Evolutionary conservation across 2,329 filamentous ascomycete species (phyloP).

Genomic region (Microcyclospora pomicola): DNA sequence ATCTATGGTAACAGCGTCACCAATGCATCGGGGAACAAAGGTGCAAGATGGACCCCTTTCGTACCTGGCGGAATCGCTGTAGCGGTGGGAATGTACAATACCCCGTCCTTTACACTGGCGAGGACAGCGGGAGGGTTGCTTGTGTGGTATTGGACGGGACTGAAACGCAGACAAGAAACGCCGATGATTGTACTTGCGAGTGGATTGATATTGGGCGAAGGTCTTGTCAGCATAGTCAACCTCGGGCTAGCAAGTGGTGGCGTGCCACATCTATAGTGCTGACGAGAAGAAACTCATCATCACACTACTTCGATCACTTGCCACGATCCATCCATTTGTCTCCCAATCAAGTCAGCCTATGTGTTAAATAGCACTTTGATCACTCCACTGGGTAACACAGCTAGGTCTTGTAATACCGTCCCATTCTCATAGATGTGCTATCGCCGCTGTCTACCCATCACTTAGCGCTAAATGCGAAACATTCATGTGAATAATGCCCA

Average conservation of each 20-base stretch:
- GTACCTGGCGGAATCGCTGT: conserved; percentile 92
- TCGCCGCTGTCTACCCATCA: no score
- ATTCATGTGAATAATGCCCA: no score
- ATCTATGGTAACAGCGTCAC: conserved; percentile 39
- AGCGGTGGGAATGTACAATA: conserved; percentile 96
- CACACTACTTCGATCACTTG: no score
- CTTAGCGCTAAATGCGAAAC: no score
- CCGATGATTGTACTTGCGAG: conserved; percentile 78
- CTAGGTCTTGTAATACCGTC: no score
- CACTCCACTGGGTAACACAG: no score
- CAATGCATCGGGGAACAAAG: conserved; percentile 19
- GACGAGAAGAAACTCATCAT: no score
- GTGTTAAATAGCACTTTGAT: no score
- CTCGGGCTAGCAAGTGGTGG: conserved; percentile 62
- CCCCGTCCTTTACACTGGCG: conserved; percentile 86
- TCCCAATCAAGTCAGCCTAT: no score
- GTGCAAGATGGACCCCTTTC: conserved; percentile 52
- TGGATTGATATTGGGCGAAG: conserved; percentile 85
- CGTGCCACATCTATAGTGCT: conserved; percentile 51
- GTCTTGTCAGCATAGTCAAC: conserved; percentile 83
- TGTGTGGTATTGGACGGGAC: conserved; percentile 62
- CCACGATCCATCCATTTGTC: no score
- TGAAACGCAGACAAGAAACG: conserved; percentile 46
- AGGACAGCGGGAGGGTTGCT: conserved; percentile 65
- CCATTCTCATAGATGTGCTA: no score